These are phyloP conservation scores for Sclerotinia sclerotiorum DNA, from an alignment of 2,329 filamentous ascomycete genomes.

Conservation along the genomic window DNA sequence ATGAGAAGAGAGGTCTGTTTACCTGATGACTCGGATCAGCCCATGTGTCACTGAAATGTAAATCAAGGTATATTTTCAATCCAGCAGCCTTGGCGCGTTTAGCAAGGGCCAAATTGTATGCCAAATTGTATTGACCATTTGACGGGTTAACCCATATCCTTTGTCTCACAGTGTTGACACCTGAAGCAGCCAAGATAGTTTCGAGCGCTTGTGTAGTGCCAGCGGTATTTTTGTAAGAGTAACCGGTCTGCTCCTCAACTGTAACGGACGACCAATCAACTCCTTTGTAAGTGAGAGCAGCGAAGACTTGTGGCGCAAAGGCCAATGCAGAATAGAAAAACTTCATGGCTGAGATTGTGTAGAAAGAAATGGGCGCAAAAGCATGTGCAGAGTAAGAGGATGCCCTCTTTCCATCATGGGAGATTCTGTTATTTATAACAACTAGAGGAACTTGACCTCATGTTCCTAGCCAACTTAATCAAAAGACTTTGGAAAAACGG, in stretches of 20 bases:
- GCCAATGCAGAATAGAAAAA: constrained; percentile 15
- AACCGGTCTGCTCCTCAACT: constrained; percentile 61
- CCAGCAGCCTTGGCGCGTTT: constrained; percentile 63
- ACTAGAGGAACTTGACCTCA: not conserved
- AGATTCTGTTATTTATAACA: not conserved
- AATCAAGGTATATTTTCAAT: constrained; percentile 56
- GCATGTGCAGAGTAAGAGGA: not conserved
- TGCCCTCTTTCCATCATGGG: not conserved
- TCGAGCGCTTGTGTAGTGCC: constrained; percentile 59
- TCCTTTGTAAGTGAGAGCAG: constrained; percentile 60
- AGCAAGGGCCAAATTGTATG: constrained; percentile 69
- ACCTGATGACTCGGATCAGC: constrained; percentile 65
- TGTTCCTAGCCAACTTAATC: not conserved
- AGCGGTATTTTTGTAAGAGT: constrained; percentile 57
- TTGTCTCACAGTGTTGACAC: constrained; percentile 70
- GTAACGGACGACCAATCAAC: constrained; percentile 69
- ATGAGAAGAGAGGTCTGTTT: constrained; percentile 10
- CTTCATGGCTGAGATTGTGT: not conserved
- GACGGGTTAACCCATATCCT: constrained; percentile 69
- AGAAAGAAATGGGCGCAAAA: not conserved
- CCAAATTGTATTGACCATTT: constrained; percentile 64
- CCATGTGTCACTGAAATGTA: constrained; percentile 71
- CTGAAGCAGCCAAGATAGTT: constrained; percentile 58
- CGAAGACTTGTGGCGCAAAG: constrained; percentile 24
- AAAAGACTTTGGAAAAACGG: no score